A percentile compares a stretch with the other conserved stretches of the same genome.
Evolutionary conservation across 1,284 basidiomycete species (phyloP).

Genomic region (Moniliophthora roreri): DNA sequence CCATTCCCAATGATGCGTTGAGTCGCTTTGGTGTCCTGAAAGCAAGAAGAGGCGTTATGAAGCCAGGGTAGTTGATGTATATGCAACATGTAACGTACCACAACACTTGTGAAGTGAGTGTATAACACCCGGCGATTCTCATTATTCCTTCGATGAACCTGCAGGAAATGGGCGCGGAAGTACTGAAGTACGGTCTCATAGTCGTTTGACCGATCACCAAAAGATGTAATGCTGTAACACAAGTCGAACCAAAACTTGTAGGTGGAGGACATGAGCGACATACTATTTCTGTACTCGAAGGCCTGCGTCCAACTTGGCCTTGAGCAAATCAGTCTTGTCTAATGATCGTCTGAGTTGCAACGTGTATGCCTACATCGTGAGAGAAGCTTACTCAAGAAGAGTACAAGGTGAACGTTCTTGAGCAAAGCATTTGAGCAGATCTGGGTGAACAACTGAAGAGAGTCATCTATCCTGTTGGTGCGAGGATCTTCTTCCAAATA

Average conservation of each 20-base stretch:
- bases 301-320: constrained; percentile 64
- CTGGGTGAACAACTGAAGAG: constrained; percentile 78
- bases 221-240: constrained; percentile 69
- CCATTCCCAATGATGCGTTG: constrained; percentile 80
- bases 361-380: constrained; percentile 1
- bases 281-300: constrained; percentile 77
- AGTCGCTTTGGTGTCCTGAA: constrained; percentile 80
- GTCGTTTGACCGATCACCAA: constrained; percentile 75
- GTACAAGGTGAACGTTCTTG: constrained; percentile 74
- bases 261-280: constrained; percentile 25
- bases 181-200: constrained; percentile 78
- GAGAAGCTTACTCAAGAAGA: constrained; percentile 67
- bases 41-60: constrained; percentile 9
- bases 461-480: constrained; percentile 82
- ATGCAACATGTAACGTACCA: constrained; percentile 45
- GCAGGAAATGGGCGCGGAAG: constrained; percentile 81
- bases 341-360: constrained; percentile 14
- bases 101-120: constrained; percentile 77
- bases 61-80: too few relatives aligned
- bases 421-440: constrained; percentile 80
- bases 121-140: constrained; percentile 76
- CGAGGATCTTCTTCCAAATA: constrained; percentile 82
- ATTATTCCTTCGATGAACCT: constrained; percentile 77
- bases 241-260: background rate
- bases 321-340: constrained; percentile 80